phyloP scores from a whole-genome alignment of 208 protist genomes.

The Leishmania turanica region DNA sequence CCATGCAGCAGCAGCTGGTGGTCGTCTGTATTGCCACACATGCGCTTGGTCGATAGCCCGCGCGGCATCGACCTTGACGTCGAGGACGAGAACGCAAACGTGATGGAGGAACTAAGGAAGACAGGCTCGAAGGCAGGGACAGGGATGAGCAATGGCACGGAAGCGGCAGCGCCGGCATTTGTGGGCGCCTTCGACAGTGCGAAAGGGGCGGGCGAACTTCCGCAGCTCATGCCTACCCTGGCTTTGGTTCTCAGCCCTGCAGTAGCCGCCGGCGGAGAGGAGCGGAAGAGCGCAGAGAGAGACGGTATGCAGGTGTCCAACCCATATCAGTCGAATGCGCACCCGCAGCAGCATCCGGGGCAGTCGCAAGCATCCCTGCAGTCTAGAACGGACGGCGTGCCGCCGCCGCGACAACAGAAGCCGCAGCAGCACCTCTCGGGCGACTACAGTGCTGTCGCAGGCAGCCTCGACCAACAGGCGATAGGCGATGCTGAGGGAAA shows the following conservation, averaged over 20 bases:
- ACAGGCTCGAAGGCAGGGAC: slow-evolving; percentile 11
- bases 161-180: neutral
- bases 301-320: neutral
- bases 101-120: slow-evolving; percentile 28
- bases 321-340: neutral
- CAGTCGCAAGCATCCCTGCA: neutral
- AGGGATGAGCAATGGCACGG: neutral
- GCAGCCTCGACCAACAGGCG: neutral
- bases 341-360: neutral
- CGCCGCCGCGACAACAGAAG: neutral
- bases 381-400: neutral
- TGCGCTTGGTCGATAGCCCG: slow-evolving; percentile 43
- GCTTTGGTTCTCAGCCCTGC: neutral
- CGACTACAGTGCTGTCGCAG: neutral
- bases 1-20: slow-evolving; percentile 46
- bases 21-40: slow-evolving; percentile 33
- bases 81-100: slow-evolving; percentile 35
- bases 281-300: neutral
- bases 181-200: neutral
- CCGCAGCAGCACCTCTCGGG: neutral
- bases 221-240: neutral
- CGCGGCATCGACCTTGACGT: slow-evolving; percentile 37
- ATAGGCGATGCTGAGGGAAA: neutral
- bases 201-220: neutral
- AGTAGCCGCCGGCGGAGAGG: neutral